Evolutionary conservation across 768 basidiomycete species (phyloP).

Genomic region (Lactifluus piperatus): DNA sequence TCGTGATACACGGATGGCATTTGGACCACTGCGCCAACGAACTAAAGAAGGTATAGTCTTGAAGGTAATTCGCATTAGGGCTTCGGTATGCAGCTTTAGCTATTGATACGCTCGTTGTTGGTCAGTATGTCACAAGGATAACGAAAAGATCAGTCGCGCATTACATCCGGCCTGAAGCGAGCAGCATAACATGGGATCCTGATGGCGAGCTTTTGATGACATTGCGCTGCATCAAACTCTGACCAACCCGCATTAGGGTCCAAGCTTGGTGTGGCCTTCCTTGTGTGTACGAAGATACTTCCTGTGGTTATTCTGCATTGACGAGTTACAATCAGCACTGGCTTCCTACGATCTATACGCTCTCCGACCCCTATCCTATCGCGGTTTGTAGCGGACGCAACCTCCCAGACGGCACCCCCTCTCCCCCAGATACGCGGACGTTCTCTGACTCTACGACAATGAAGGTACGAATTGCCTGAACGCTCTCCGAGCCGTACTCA

Average conservation of each 20-base stretch:
- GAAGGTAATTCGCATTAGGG: slow-evolving; percentile 30
- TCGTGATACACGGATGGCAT: slow-evolving; percentile 67
- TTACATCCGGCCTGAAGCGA: slow-evolving; percentile 55
- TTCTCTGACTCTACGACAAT: slow-evolving; percentile 73
- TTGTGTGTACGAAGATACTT: slow-evolving; percentile 35
- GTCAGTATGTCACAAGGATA: slow-evolving; percentile 38
- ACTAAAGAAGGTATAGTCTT: slow-evolving; percentile 48
- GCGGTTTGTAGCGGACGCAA: slow-evolving; percentile 57
- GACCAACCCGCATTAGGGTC: slow-evolving; percentile 34
- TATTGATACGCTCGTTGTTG: background rate
- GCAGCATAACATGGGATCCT: slow-evolving; percentile 59
- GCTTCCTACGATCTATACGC: slow-evolving; percentile 58
- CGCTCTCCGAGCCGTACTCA: background rate
- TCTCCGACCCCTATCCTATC: slow-evolving; percentile 60
- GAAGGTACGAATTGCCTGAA: slow-evolving; percentile 40
- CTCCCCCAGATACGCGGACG: slow-evolving; percentile 38
- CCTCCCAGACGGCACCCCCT: slow-evolving; percentile 45
- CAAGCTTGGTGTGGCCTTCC: slow-evolving; percentile 56
- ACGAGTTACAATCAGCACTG: slow-evolving; percentile 39
- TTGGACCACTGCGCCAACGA: slow-evolving; percentile 41
- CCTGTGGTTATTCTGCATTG: background rate
- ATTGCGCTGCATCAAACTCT: background rate
- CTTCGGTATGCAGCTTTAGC: slow-evolving; percentile 11
- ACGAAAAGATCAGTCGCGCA: slow-evolving; percentile 33
- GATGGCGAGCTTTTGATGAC: slow-evolving; percentile 39